Percentiles rank a stretch among this genome's conserved stretches.
Conservation (phyloP, 345 rosid genomes). For the Eucalyptus cloeziana region DNA sequence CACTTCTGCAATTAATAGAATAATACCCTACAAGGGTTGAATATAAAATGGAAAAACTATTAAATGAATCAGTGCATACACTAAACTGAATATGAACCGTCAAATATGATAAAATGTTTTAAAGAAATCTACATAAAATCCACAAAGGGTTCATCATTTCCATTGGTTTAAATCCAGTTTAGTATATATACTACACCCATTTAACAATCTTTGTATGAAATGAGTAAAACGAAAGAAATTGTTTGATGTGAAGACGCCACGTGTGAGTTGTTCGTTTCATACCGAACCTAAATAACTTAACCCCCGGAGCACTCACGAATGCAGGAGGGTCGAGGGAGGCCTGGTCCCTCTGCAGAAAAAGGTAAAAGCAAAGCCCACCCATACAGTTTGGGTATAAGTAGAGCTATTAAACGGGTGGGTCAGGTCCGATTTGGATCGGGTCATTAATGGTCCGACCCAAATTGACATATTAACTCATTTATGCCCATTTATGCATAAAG, state of each 20-base stretch:
- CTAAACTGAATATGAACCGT: neutral
- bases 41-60: neutral
- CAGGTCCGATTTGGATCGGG: no score
- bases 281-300: neutral
- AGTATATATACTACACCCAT: neutral
- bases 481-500: no score
- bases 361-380: neutral
- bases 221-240: neutral
- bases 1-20: neutral
- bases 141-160: neutral
- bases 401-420: no score
- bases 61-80: neutral
- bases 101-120: neutral
- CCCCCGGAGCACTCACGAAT: neutral
- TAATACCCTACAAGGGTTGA: rapidly evolving
- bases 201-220: neutral
- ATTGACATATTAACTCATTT: no score
- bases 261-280: neutral
- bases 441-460: no score
- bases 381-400: neutral
- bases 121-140: neutral
- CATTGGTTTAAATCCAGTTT: neutral
- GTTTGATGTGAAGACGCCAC: neutral
- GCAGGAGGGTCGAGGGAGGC: neutral
- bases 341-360: neutral